Conservation (phyloP, 2,329 filamentous ascomycete genomes). For the Hirsutella rhossiliensis region DNA sequence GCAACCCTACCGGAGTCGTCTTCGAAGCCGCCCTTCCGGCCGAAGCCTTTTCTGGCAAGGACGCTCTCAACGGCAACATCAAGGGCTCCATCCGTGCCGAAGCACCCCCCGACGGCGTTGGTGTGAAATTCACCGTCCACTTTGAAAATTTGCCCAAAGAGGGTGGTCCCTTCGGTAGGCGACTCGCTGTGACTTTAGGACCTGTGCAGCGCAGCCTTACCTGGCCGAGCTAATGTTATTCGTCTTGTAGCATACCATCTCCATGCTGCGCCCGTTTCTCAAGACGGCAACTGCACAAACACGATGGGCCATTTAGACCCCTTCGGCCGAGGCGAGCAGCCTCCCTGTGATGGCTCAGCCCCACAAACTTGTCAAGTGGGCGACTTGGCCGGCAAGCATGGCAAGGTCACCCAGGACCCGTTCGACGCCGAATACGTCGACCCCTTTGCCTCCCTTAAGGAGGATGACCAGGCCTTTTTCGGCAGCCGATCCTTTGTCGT, state of each 20-base stretch:
- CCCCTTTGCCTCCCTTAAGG: conserved; percentile 39
- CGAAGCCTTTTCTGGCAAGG: conserved; percentile 34
- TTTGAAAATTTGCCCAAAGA: conserved; percentile 46
- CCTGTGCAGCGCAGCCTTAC: no score
- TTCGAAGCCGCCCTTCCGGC: conserved; percentile 47
- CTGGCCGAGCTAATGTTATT: background rate
- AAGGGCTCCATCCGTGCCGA: conserved; percentile 28
- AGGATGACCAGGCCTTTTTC: conserved; percentile 43
- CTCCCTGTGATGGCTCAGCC: conserved; percentile 42
- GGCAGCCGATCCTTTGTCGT: conserved; percentile 53
- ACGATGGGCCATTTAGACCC: conserved; percentile 62
- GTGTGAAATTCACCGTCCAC: conserved; percentile 41
- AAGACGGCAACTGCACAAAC: conserved; percentile 57
- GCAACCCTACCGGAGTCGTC: conserved; percentile 41
- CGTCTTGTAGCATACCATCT: conserved; percentile 54
- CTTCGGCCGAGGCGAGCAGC: conserved; percentile 47
- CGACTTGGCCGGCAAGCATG: conserved; percentile 65
- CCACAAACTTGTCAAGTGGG: conserved; percentile 63
- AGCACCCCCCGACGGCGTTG: conserved; percentile 34
- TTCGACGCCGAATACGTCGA: conserved; percentile 42
- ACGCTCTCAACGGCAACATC: conserved; percentile 33
- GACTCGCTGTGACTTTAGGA: background rate
- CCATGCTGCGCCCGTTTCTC: conserved; percentile 51
- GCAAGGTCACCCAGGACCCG: conserved; percentile 39
- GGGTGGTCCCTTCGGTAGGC: conserved; percentile 47